A percentile compares a stretch with the other conserved stretches of the same genome.
Conservation (phyloP, 1,284 basidiomycete genomes). For the Phlebopus sp. region DNA sequence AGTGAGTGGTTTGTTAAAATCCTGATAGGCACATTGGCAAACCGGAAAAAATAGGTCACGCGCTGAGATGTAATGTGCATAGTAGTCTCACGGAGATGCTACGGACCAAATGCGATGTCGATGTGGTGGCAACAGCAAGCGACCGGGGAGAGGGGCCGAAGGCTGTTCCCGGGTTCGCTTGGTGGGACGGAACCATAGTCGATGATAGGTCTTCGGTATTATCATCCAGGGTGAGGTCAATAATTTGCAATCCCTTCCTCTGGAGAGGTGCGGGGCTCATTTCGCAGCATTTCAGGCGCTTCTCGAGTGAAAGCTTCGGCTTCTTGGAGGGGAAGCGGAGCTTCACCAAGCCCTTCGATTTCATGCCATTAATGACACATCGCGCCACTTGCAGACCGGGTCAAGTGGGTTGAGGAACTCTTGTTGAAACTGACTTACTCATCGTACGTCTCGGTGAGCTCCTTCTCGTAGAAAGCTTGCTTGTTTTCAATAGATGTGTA, state of each 20-base stretch:
- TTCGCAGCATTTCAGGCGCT: slow-evolving; percentile 18
- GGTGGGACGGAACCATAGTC: neutral
- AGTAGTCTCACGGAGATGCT: neutral
- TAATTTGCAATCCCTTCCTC: slow-evolving; percentile 9
- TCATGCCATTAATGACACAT: slow-evolving; percentile 27
- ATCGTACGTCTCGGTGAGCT: slow-evolving; percentile 16
- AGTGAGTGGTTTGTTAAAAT: neutral
- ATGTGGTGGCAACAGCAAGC: neutral
- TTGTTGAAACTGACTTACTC: slow-evolving; percentile 15
- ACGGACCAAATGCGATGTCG: slow-evolving; percentile 13
- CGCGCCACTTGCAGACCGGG: slow-evolving; percentile 23
- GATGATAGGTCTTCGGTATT: slow-evolving; percentile 5
- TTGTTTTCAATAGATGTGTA: slow-evolving; percentile 21
- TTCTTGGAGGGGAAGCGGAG: slow-evolving; percentile 17
- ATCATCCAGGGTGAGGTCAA: slow-evolving; percentile 24
- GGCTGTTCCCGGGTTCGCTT: neutral
- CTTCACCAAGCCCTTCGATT: slow-evolving; percentile 28
- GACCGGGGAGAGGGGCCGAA: neutral
- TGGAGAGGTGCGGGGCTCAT: slow-evolving; percentile 4
- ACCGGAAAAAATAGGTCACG: slow-evolving; percentile 1
- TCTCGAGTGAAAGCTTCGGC: slow-evolving; percentile 15
- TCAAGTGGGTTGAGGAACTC: slow-evolving; percentile 7
- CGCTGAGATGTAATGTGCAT: neutral
- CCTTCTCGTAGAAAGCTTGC: slow-evolving; percentile 15
- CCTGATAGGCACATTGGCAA: slow-evolving; percentile 3